Percentiles rank a stretch among this genome's conserved stretches.
Evolutionary conservation across 345 rosid species (phyloP).

Genomic region (Citrus mangshanensis): DNA sequence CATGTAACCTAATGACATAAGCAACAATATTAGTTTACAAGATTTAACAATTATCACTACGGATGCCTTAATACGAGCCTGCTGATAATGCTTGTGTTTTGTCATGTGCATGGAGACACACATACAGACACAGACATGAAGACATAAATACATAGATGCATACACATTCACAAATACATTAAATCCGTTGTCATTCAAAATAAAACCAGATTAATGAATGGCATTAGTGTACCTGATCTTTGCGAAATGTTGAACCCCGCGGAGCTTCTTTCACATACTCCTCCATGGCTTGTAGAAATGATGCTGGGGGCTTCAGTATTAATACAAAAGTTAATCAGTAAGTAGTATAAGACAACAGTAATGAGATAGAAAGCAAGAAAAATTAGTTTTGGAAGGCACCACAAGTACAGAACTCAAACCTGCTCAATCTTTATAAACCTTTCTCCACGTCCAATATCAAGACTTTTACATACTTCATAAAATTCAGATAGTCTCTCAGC

Average conservation of each 20-base stretch:
- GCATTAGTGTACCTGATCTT: slow-evolving; percentile 61
- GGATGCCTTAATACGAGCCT: neutral
- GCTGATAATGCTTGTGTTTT: neutral
- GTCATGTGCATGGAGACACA: neutral
- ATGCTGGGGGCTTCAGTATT: slow-evolving; percentile 57
- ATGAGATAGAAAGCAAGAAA: neutral
- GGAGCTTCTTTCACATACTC: slow-evolving; percentile 93
- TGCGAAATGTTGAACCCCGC: slow-evolving; percentile 45
- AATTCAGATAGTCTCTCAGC: slow-evolving; percentile 94
- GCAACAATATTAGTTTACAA: neutral
- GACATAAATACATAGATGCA: neutral
- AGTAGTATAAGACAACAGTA: neutral
- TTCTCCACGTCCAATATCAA: slow-evolving; percentile 83
- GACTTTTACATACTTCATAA: slow-evolving; percentile 83
- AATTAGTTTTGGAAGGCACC: slow-evolving; percentile 2
- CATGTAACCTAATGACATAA: neutral
- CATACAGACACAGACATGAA: neutral
- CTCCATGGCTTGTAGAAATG: slow-evolving; percentile 98
- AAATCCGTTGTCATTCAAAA: neutral
- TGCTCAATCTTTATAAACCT: slow-evolving; percentile 86
- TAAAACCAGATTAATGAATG: neutral
- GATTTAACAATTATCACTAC: neutral
- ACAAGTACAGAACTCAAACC: slow-evolving; percentile 43
- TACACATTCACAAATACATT: neutral
- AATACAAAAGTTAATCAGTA: slow-evolving; percentile 6